Conservation (phyloP, 768 basidiomycete species). For the Boletus fagicola region DNA sequence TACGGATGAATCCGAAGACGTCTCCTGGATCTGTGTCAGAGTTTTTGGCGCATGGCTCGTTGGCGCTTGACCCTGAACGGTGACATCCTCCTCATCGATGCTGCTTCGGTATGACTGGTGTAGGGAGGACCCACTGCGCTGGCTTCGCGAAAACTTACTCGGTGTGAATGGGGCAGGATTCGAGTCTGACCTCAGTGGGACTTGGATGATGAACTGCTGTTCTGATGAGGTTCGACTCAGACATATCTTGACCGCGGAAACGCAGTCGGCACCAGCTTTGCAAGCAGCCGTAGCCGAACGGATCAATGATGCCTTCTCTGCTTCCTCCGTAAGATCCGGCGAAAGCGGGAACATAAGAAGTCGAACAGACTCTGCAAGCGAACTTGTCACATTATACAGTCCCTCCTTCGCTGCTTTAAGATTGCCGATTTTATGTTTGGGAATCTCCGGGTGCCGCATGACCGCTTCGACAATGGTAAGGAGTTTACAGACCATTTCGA, state of each 20-base stretch:
- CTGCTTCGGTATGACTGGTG: conserved; percentile 37
- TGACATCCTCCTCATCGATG: conserved; percentile 60
- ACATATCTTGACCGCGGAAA: conserved; percentile 81
- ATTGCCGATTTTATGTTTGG: conserved; percentile 57
- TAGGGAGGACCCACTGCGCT: conserved; percentile 38
- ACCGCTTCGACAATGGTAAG: conserved; percentile 91
- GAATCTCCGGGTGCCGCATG: conserved; percentile 70
- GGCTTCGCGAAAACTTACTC: conserved; percentile 45
- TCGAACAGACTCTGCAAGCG: conserved; percentile 86
- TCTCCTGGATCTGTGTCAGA: conserved; percentile 33
- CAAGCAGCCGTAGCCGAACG: conserved; percentile 86
- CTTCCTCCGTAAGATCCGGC: conserved; percentile 64
- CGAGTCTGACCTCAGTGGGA: conserved; percentile 51
- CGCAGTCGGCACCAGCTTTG: conserved; percentile 86
- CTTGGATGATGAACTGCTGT: conserved; percentile 61
- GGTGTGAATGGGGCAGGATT: conserved; percentile 45
- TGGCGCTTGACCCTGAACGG: conserved; percentile 49
- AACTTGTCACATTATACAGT: conserved; percentile 79
- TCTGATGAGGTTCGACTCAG: conserved; percentile 62
- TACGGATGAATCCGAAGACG: conserved; percentile 52
- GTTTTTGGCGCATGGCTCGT: conserved; percentile 22
- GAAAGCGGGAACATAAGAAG: conserved; percentile 57
- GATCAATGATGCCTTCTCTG: conserved; percentile 74
- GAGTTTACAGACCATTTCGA: conserved; percentile 89
- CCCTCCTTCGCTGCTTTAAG: conserved; percentile 74